Evolutionary conservation across 352 stramenopile species (phyloP), one percentile per base, ranked within the genome.

Genomic region (Pythium phragmiticola): DNA sequence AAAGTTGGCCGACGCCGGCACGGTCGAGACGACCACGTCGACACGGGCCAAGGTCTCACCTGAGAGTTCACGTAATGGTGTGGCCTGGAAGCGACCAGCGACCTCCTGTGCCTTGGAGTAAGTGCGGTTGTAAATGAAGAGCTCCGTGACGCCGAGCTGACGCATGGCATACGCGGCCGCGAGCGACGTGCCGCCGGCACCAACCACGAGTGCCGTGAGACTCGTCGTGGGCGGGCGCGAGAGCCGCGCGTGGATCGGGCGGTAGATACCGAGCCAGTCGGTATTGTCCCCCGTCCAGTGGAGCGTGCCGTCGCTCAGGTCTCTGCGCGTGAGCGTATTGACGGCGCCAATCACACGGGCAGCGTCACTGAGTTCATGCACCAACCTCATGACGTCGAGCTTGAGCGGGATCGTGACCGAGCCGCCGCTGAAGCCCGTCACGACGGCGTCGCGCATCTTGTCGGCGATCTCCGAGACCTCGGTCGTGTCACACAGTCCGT

Each of bases 391-490:
- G 61, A 99, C 93, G 50, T 92, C 88, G 34, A 93, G 74, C 75
- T 99, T 99, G 75, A 98, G 95, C 26, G 97, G 97, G 69, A 99
- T 99, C 23, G 97, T 99, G 16, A 99, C 94, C 14, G 88, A 98
- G 39, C 87, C 96, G 46, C 97, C 97, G 21, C 94, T 95, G 72
- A 99, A 98, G n/a, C 66, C 55, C 1, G 70, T 77, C 13, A 50
- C 33, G 1, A 60, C 55, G 1, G 67, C 59, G 23, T 52, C 41
- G 42, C 70, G 63, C 78, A 90, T 80, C 28, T 72, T 70, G 46
- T 68, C 63, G 23, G 78, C 79, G 23, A 91, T 68, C 9, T 82
- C 74, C 21, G 63, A 12, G 17, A 77, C 72, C 33, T 73, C 72
- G 8, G 60, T 79, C 4, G 88, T 92, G 23, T 97, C 88, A 43